Percentiles rank a stretch among this genome's conserved stretches.
phyloP scores from a whole-genome alignment of 1,139 yeast genomes.

The Taiozyma onychis region DNA sequence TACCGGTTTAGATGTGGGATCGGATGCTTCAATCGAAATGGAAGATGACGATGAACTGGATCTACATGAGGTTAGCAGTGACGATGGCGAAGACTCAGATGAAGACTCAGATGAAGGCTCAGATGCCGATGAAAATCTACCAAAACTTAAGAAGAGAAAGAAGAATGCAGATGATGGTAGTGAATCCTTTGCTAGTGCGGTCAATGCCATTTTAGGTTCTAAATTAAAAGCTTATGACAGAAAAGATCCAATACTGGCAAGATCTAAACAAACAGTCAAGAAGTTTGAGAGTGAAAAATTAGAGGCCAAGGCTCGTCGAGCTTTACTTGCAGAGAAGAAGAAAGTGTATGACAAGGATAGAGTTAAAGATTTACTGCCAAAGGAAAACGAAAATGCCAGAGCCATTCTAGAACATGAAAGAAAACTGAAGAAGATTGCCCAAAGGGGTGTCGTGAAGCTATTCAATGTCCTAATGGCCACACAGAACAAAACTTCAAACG shows the following conservation, averaged over 20 bases:
- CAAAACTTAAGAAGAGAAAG: constrained; percentile 44
- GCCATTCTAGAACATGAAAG: constrained; percentile 64
- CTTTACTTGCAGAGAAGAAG: constrained; percentile 67
- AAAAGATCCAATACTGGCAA: constrained; percentile 82
- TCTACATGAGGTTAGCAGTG: constrained; percentile 21
- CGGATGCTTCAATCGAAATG: constrained; percentile 10
- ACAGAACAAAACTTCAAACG: constrained; percentile 54
- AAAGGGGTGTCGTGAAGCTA: constrained; percentile 86
- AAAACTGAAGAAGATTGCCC: constrained; percentile 75
- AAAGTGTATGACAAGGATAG: constrained; percentile 62
- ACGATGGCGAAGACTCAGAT: constrained; percentile 25
- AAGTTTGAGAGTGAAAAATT: constrained; percentile 76
- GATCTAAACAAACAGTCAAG: constrained; percentile 61
- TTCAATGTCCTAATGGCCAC: constrained; percentile 88
- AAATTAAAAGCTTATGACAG: constrained; percentile 84
- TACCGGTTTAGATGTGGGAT: constrained; percentile 2
- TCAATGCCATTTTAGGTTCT: constrained; percentile 79
- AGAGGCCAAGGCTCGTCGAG: constrained; percentile 77
- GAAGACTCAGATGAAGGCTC: constrained; percentile 27
- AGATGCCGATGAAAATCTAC: constrained; percentile 36
- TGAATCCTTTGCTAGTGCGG: constrained; percentile 72
- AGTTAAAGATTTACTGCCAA: constrained; percentile 60
- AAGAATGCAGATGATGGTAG: constrained; percentile 64
- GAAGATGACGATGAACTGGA: constrained; percentile 16
- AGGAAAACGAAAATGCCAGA: constrained; percentile 42